Percentiles rank a stretch among this genome's conserved stretches.
Conservation (phyloP, 495 filamentous ascomycete species). For the Hypoxylon lienhwacheense region DNA sequence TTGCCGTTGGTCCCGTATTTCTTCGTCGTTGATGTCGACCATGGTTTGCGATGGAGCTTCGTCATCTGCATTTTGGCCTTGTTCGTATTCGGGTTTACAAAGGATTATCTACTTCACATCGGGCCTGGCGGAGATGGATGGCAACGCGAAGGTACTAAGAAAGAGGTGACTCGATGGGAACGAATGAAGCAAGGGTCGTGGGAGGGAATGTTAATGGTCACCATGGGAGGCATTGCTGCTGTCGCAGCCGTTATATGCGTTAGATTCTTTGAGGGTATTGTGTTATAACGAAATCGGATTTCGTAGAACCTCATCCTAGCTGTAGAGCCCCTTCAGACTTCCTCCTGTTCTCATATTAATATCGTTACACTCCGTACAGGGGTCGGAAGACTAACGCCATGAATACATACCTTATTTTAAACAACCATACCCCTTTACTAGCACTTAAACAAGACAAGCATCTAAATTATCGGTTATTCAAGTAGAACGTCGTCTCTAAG, state of each 20-base stretch:
- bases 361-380: no score
- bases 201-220: slow-evolving; percentile 65
- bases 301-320: not conserved
- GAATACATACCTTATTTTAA: no score
- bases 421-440: no score
- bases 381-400: no score
- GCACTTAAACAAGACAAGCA: no score
- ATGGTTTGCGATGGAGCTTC: slow-evolving; percentile 69
- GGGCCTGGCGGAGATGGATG: slow-evolving; percentile 40
- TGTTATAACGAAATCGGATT: slow-evolving; percentile 24
- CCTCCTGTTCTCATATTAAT: no score
- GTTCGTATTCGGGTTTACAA: slow-evolving; percentile 72
- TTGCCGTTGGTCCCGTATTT: slow-evolving; percentile 78
- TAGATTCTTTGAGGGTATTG: slow-evolving; percentile 52
- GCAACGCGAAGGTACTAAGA: slow-evolving; percentile 25
- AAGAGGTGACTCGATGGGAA: slow-evolving; percentile 34
- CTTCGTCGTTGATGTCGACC: slow-evolving; percentile 62
- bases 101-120: slow-evolving; percentile 59
- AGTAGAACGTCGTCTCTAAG: no score
- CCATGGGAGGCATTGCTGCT: slow-evolving; percentile 66
- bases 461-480: no score
- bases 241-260: slow-evolving; percentile 67
- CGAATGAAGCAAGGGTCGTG: slow-evolving; percentile 27
- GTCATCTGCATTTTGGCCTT: slow-evolving; percentile 68
- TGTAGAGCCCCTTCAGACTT: not conserved